Evolutionary conservation across 305 asterid species (phyloP).

Genomic region (Fraxinus platypoda): DNA sequence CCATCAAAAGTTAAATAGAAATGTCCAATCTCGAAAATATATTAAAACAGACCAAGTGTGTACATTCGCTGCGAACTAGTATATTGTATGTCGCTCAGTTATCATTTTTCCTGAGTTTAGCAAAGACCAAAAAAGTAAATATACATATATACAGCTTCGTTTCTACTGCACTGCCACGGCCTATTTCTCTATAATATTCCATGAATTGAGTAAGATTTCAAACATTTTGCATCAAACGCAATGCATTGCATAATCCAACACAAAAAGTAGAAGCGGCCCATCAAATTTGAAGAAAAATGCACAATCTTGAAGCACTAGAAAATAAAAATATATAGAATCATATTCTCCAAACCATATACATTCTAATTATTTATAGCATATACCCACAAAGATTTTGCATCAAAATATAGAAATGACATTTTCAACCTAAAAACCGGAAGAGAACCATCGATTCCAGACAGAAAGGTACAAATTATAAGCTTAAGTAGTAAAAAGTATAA

Average conservation of each 20-base stretch:
- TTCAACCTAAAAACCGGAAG: neutral
- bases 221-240: slow-evolving; percentile 2
- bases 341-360: neutral
- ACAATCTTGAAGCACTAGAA: neutral
- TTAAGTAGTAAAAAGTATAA: slow-evolving; percentile 9
- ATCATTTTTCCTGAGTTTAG: neutral
- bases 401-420: neutral
- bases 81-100: neutral
- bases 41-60: neutral
- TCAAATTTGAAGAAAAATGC: neutral
- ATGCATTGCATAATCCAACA: neutral
- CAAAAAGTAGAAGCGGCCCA: neutral
- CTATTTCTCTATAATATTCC: neutral
- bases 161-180: neutral
- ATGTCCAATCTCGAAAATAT: neutral
- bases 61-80: neutral
- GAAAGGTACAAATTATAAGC: neutral
- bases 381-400: slow-evolving; percentile 7
- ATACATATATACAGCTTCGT: neutral
- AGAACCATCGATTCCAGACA: neutral
- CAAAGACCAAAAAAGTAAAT: neutral
- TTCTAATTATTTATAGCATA: neutral
- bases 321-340: neutral
- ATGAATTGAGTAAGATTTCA: neutral
- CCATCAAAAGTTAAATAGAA: slow-evolving; percentile 7